These are phyloP conservation scores for Sanghuangporus sanghuang DNA, from an alignment of 1,284 basidiomycete genomes.

Conservation along the genomic window DNA sequence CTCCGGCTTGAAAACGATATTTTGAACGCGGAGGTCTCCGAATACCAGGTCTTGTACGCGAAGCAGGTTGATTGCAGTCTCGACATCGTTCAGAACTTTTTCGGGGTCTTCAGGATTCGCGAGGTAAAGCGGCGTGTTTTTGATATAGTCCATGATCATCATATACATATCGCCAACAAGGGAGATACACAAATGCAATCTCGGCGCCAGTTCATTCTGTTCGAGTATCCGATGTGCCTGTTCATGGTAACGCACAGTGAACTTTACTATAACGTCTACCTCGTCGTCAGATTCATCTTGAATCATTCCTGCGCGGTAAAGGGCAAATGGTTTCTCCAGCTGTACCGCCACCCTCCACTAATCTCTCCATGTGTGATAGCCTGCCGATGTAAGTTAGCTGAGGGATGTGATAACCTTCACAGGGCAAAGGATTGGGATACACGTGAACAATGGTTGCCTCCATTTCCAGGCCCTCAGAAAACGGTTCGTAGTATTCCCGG, in stretches of 20 bases:
- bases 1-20: background rate
- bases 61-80: background rate
- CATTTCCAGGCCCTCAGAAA: too few species aligned
- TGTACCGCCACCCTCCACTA: too few species aligned
- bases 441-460: too few species aligned
- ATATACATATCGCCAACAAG: background rate
- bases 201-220: background rate
- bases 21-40: background rate
- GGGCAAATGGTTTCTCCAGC: background rate
- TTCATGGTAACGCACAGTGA: background rate
- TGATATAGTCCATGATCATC: background rate
- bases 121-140: background rate
- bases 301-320: background rate
- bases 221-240: background rate
- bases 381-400: too few species aligned
- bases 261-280: background rate
- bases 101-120: background rate
- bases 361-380: too few species aligned
- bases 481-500: too few species aligned
- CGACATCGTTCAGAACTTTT: background rate
- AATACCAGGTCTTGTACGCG: background rate
- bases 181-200: background rate
- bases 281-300: background rate
- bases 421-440: too few species aligned
- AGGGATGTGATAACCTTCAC: too few species aligned